Evolutionary conservation across 176 grass and related monocot genomes (phyloP), one percentile per base, ranked within the genome.

Genomic region (Phoenix roebelenii): DNA sequence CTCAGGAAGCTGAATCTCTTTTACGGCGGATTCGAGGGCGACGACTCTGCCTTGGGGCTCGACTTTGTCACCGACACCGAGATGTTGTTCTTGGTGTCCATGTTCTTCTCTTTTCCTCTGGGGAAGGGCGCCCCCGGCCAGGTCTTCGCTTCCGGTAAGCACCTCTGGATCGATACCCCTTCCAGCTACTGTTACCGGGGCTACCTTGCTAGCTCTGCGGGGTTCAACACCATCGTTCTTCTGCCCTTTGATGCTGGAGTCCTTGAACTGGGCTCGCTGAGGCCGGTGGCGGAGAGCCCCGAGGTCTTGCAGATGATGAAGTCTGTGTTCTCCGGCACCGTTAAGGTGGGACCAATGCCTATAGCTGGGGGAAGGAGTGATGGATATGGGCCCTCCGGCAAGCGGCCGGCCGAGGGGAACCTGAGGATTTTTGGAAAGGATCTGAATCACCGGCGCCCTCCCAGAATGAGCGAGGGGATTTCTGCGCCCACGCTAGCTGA

Each of bases 371-470:
- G 75, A 59, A 98, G 76, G 59, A 78, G 66, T 4, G 84, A 97
- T 18, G 73, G 78, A 26, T 82, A 85, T 76, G 82, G 78, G 48
- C 23, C 61, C 26, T 28, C 26, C 5, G 3, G 26, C 26, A 4
- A 71, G 63, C 74, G 78, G 20, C 20, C 20, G 23, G 68, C 79
- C 3, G 67, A 79, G 10, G 65, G 78, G 53, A 65, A 74, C 59
- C 68, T 87, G 1, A 98, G 92, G 70, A 98, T 98, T 57, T 98
- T 98, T 24, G 93, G 93, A 52, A 84, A 92, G 70, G 93, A 98
- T 78, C 74, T 98, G 61, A 92, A 98, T 78, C 77, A 92, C 30
- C 87, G 93, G 0, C 71, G 74, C 15, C 20, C 20, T 20, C 20
- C 20, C 20, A 20, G 20, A 20, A 20, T 20, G 20, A 80, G 51